Conservation (phyloP, 768 basidiomycete species). For the Lactifluus pinguis region DNA sequence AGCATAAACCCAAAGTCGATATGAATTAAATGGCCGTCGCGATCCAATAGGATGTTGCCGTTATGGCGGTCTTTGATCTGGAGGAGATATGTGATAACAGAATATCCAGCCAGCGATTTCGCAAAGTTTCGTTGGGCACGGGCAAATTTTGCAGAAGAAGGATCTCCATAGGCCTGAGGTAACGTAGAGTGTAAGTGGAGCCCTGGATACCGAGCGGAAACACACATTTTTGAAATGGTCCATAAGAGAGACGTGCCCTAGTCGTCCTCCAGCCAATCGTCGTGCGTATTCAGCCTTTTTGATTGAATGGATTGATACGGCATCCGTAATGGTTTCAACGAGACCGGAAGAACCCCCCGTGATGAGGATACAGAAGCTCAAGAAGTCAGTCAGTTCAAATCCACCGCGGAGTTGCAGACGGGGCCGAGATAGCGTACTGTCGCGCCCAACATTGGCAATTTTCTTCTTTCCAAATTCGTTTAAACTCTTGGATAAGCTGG, state of each 20-base stretch:
- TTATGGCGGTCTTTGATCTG: constrained; percentile 99
- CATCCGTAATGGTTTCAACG: constrained; percentile 97
- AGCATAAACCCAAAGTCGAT: constrained; percentile 99
- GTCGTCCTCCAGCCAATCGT: constrained; percentile 65
- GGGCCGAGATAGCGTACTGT: constrained; percentile 43
- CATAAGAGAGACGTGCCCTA: constrained; percentile 81
- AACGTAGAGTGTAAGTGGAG: not conserved
- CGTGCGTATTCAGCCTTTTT: constrained; percentile 98
- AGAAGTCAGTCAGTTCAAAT: not conserved
- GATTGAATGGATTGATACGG: constrained; percentile 97
- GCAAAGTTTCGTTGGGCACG: constrained; percentile 93
- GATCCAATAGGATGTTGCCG: constrained; percentile 93
- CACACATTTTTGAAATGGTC: constrained; percentile 87
- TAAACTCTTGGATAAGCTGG: constrained; percentile 88
- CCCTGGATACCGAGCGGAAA: constrained; percentile 2
- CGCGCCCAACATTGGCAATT: constrained; percentile 88
- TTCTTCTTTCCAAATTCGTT: constrained; percentile 92
- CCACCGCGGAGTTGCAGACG: not conserved
- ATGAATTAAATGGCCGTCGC: constrained; percentile 90
- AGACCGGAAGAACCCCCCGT: constrained; percentile 89
- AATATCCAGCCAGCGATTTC: constrained; percentile 94
- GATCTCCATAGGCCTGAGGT: constrained; percentile 78
- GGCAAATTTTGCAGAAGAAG: constrained; percentile 75
- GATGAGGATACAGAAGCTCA: constrained; percentile 93
- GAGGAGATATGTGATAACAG: constrained; percentile 89